Base-by-base conservation (phyloP, 352 stramenopile genomes). In the Phytophthora kernoviae region DNA sequence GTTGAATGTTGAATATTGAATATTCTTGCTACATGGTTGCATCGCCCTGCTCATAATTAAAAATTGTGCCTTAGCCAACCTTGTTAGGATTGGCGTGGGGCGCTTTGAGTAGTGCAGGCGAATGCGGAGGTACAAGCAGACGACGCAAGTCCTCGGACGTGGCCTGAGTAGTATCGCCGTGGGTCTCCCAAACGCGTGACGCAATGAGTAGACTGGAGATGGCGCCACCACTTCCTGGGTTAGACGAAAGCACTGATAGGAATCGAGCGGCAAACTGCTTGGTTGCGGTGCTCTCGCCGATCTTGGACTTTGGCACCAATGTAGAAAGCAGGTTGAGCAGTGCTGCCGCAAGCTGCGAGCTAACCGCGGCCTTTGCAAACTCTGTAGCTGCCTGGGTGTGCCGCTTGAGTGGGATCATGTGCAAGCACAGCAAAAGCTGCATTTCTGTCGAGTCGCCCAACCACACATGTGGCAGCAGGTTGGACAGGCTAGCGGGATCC, bases 361-460 rank as follows among this genome's bases (percentile, higher is more conserved):
- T 93, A 48, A 92, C 78, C 8, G 84, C 79, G 8, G 80, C 77
- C 55, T 93, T 93, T 1, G 87, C 83, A 65, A 96, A 96, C 47
- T 91, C 76, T 1, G 86, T 96, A 14, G 87, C 86, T 32, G 86
- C 81, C 46, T 93, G 83, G 0, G 87, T 96, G 75, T 96, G 87
- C 17, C 87, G 77, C 62, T 96, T 96, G 17, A 96, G 70, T 5
- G 84, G 84, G 46, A 93, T 96, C 84, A 93, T 96, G 59, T 96
- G 87, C 32, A 96, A 73, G 40, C 85, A 94, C 36, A 96, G 47
- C 21, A 96, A 58, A 17, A 96, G 68, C 48, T 96, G 84, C 53
- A 96, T 87, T 57, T 91, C 84, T 7, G 73, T 90, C 21, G 86
- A 83, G 48, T 96, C 85, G 7, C 81, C 84, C 1, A 88, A 63